Base-by-base conservation (phyloP, 495 filamentous ascomycete genomes). In the Penicillium herquei region DNA sequence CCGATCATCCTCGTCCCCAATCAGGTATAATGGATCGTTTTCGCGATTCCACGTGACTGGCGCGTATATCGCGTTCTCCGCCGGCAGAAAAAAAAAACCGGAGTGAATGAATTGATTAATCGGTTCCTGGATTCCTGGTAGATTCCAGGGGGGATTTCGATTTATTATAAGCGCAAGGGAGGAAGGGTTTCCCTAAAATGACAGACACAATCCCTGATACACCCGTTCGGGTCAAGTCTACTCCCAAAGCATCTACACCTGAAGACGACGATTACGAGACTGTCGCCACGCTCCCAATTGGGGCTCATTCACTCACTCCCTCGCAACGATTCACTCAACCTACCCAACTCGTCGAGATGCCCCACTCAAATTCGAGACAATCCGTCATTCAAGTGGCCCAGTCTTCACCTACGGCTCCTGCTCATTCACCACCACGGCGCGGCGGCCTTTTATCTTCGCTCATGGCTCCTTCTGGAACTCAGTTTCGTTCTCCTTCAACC, bases 381-480 rank as follows among this genome's bases (percentile, higher is more conserved):
- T 80, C 87, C 4, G 71, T 85, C 10, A 78, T 97, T 39, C 91
- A 96, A 63, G 92, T 97, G 2, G 84, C 84, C 31, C 88, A 87
- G 10, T 94, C 91, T n/a, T 94, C 91, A 1, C 89, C 90, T 1
- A 78, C 84, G 49, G 77, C 75, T 34, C 68, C 77, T 13, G 58
- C 70, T 14, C 73, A 78, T 17, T 81, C 81, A 40, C 80, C 82
- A 34, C 68, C 74, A 34, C 66, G 70, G 30, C 68, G 66, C 49
- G 70, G 61, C 42, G 78, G 77, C 40, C 52, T 71, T 26, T 63
- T 91, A 14, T 82, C 82, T 9, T 85, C 67, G 50, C 45, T 78
- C 12, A 88, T 96, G 79, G 89, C 89, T 7, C 92, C 92, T 14
- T 83, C 85, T 40, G 92, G 92, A 11, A 95, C 91, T 6, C 69